These are phyloP conservation scores for Podaxis pistillaris DNA, from an alignment of 768 basidiomycete genomes.

Conservation along the genomic window DNA sequence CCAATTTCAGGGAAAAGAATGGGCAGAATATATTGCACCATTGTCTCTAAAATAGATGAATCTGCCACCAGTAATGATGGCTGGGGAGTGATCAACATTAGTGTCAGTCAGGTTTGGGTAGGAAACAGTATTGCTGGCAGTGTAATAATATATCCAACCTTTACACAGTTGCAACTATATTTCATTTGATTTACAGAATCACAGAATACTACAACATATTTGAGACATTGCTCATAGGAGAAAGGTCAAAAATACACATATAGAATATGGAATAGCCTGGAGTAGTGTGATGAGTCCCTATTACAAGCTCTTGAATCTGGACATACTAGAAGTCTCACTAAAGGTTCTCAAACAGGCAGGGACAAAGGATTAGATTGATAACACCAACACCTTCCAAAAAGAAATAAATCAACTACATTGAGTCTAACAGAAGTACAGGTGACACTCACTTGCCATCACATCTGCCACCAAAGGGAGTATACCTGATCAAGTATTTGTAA, in stretches of 20 bases:
- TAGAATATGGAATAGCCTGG: too few species aligned
- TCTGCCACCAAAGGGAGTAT: background rate
- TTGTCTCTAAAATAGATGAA: constrained; percentile 37
- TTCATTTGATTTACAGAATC: too few species aligned
- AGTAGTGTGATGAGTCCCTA: too few species aligned
- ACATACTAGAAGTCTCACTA: too few species aligned
- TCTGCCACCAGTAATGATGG: background rate
- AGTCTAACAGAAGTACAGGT: background rate
- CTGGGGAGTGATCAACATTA: constrained; percentile 4
- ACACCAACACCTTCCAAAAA: background rate
- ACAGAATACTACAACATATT: too few species aligned
- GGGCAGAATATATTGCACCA: constrained; percentile 81
- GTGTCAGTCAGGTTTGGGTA: background rate
- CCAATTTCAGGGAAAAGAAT: constrained; percentile 94
- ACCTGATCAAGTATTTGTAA: background rate
- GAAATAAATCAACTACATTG: background rate
- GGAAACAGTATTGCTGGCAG: background rate
- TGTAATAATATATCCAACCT: background rate
- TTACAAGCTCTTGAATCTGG: too few species aligned
- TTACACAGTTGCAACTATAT: constrained; percentile 3
- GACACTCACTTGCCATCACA: background rate
- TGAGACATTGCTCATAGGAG: too few species aligned
- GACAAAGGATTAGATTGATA: background rate
- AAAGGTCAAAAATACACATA: too few species aligned
- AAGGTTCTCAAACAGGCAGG: too few species aligned